Percentiles rank a stretch among this genome's conserved stretches.
Evolutionary conservation across 306 rosid species (phyloP).

Genomic region (Elaeagnus macrophylla): DNA sequence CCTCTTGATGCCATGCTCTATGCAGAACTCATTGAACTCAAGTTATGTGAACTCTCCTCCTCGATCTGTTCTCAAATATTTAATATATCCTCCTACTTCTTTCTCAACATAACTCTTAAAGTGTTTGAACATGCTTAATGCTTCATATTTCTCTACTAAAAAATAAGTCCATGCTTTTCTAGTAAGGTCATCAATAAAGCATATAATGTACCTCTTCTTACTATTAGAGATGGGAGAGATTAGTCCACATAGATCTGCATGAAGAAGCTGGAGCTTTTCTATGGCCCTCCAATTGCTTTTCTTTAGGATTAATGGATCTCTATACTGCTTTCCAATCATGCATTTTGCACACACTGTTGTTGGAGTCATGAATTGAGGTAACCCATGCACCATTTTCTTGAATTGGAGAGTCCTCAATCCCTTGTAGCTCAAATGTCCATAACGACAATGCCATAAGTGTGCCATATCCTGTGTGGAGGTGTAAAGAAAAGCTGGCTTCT

Average conservation of each 20-base stretch:
- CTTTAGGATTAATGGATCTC: background rate
- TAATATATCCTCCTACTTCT: no score
- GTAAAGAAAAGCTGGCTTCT: background rate
- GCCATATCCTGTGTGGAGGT: background rate
- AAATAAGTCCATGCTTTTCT: no score
- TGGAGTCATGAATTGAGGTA: background rate
- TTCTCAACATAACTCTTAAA: no score
- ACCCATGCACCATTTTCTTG: background rate
- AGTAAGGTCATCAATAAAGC: no score
- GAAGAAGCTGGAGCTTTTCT: background rate
- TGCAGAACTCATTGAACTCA: no score
- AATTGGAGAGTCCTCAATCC: background rate
- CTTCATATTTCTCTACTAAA: no score
- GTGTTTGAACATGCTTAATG: no score
- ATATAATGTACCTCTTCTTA: background rate
- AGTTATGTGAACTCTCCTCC: no score
- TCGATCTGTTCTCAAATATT: no score
- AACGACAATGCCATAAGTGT: background rate
- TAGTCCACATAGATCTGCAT: background rate
- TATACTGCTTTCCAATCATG: background rate
- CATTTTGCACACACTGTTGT: background rate
- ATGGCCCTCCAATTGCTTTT: background rate
- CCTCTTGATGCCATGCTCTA: no score
- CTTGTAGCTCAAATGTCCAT: background rate
- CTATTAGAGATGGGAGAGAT: background rate